Evolutionary conservation across 305 asterid genomes (phyloP).

Genomic region (Nicotiana rustica): DNA sequence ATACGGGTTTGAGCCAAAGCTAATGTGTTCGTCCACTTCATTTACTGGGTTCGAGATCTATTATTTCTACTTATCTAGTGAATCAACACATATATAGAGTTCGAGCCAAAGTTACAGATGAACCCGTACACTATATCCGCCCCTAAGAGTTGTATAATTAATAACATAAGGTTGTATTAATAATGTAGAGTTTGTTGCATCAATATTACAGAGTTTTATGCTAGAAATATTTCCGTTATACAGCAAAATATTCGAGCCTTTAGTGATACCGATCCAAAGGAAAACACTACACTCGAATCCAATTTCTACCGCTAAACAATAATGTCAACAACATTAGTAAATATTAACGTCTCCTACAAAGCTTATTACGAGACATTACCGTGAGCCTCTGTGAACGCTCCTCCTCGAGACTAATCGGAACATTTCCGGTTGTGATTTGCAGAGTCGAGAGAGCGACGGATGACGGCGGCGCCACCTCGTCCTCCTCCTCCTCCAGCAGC

Average conservation of each 20-base stretch:
- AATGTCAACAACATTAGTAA: background rate
- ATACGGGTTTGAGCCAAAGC: too few relatives aligned
- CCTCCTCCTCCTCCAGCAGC: slow-evolving; percentile 52
- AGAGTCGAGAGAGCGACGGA: slow-evolving; percentile 31
- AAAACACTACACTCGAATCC: background rate
- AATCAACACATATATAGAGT: too few relatives aligned
- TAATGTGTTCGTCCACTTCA: too few relatives aligned
- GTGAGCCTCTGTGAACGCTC: slow-evolving; percentile 59
- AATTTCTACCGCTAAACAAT: slow-evolving; percentile 3
- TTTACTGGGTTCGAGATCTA: too few relatives aligned
- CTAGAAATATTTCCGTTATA: background rate
- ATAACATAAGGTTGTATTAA: background rate
- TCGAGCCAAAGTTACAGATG: too few relatives aligned
- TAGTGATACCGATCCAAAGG: slow-evolving; percentile 7
- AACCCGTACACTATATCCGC: too few relatives aligned
- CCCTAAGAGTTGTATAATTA: background rate
- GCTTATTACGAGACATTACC: slow-evolving; percentile 45
- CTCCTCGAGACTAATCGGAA: slow-evolving; percentile 36
- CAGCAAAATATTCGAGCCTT: background rate
- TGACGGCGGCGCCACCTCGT: slow-evolving; percentile 43
- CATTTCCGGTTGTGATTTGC: slow-evolving; percentile 39
- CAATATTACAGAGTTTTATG: background rate
- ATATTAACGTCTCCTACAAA: background rate
- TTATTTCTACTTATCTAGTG: too few relatives aligned
- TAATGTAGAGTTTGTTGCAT: background rate